phyloP scores from a whole-genome alignment of 768 basidiomycete species.

The Kwoniella sp. region DNA sequence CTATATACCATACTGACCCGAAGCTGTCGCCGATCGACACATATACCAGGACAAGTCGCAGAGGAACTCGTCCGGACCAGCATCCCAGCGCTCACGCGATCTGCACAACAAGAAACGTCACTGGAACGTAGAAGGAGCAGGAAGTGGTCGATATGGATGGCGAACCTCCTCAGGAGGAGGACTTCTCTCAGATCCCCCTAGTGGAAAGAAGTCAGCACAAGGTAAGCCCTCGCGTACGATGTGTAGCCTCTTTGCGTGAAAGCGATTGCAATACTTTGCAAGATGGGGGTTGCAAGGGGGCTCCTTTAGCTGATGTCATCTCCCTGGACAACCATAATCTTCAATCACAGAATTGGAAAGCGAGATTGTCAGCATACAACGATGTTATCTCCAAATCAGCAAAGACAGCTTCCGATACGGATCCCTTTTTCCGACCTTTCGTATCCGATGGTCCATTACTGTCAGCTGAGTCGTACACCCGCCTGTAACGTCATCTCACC shows the following conservation, averaged over 20 bases:
- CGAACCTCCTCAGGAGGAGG: conserved; percentile 87
- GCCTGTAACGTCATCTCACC: neutral
- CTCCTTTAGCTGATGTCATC: neutral
- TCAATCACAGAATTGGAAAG: conserved; percentile 83
- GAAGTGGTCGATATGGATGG: conserved; percentile 66
- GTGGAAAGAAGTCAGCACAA: conserved; percentile 84
- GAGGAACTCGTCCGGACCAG: too few relatives aligned
- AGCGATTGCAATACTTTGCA: too few relatives aligned
- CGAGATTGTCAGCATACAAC: conserved; percentile 89
- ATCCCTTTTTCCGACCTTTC: conserved; percentile 92
- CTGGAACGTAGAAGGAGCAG: too few relatives aligned
- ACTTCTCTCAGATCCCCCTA: conserved; percentile 78
- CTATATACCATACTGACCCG: too few relatives aligned
- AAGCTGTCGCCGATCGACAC: too few relatives aligned
- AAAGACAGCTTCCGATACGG: conserved; percentile 85
- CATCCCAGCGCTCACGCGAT: too few relatives aligned
- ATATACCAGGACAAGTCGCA: too few relatives aligned
- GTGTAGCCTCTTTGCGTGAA: too few relatives aligned
- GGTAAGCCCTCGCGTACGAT: conserved; percentile 35
- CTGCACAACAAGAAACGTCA: too few relatives aligned
- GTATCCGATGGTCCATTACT: conserved; percentile 73
- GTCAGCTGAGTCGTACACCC: conserved; percentile 27
- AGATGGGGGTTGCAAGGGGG: too few relatives aligned
- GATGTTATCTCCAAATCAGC: conserved; percentile 82
- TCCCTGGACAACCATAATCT: neutral